Evolutionary conservation across 2,329 filamentous ascomycete species (phyloP), one percentile per base, ranked within the genome.

Genomic region (Cercospora sp.): DNA sequence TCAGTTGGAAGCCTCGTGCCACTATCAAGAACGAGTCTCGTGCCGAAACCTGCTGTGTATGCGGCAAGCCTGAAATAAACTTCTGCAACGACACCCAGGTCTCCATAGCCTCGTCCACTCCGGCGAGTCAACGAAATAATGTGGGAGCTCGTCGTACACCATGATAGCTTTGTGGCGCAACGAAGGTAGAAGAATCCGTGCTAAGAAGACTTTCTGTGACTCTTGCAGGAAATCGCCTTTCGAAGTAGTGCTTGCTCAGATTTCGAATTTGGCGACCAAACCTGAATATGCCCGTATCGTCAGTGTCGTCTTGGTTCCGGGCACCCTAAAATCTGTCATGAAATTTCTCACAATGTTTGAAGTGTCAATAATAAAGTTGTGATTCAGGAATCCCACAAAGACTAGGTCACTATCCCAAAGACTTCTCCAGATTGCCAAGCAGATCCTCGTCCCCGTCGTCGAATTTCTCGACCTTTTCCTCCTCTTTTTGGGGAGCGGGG

Each of bases 361-460:
- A n/a, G 2, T 53, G 48, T 28, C 48, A 53, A 26, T n/a, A 53
- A 53, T 26, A 30, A 16, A 53, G 12, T 8, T 23, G 23, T 53
- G 12, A 8, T 53, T 53, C 12, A 53, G 12, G 13, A 23, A 26
- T 28, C 48, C 26, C 23, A 12, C 23, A 30, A 28, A 23, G 1
- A 16, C 48, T 26, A 53, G 48, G 12, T 26, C 23, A 59, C 31
- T 59, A 36, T 9, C 55, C 60, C 36, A 65, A 30, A n/a, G 63
- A 65, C 68, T 75, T 75, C 60, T 75, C 74, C 33, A 76, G 67
- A 66, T 73, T 74, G 7, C 74, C 75, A 3, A 76, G 72, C 8
- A 77, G 57, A 61, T 77, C 75, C 13, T 76, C 75, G 10, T 74
- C 73, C 20, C 68, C 74, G 31, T 75, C 72, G 16, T 73, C 71